phyloP scores from a whole-genome alignment of 495 filamentous ascomycete genomes.

The Pyrenopolyporus hunteri region DNA sequence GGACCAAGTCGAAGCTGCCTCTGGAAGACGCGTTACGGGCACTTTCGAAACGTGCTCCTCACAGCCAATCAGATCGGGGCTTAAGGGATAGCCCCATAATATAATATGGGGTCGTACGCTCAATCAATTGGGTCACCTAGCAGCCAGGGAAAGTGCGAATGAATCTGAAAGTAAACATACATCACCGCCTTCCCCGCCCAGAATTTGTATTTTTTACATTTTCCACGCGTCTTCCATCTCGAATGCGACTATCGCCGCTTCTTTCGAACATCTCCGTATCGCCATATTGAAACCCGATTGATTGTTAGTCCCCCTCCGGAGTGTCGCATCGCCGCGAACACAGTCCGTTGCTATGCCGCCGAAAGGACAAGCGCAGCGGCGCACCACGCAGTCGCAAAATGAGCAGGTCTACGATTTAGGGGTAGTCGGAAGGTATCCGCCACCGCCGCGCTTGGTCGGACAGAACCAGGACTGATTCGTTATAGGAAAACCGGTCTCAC shows the following conservation, averaged over 20 bases:
- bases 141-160: slow-evolving; percentile 12
- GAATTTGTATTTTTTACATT: slow-evolving; percentile 6
- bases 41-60: slow-evolving; percentile 17
- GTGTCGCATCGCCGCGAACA: background rate
- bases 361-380: slow-evolving; percentile 46
- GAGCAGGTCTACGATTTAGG: slow-evolving; percentile 58
- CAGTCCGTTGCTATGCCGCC: slow-evolving; percentile 23
- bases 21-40: slow-evolving; percentile 26
- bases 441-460: background rate
- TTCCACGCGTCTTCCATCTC: slow-evolving; percentile 1
- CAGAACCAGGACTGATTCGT: slow-evolving; percentile 9
- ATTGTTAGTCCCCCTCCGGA: slow-evolving; percentile 9
- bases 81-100: slow-evolving; percentile 10
- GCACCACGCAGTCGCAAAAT: slow-evolving; percentile 46
- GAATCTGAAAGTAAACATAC: slow-evolving; percentile 30
- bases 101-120: slow-evolving; percentile 6
- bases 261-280: background rate
- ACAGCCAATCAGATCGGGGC: slow-evolving; percentile 11
- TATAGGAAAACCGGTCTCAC: slow-evolving; percentile 80
- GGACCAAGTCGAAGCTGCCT: slow-evolving; percentile 9
- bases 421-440: slow-evolving; percentile 54
- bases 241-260: slow-evolving; percentile 1
- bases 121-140: slow-evolving; percentile 19
- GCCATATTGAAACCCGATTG: background rate
- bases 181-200: slow-evolving; percentile 26